Evolutionary conservation across 352 stramenopile genomes (phyloP).

Genomic region (Globisporangium mamillatum): DNA sequence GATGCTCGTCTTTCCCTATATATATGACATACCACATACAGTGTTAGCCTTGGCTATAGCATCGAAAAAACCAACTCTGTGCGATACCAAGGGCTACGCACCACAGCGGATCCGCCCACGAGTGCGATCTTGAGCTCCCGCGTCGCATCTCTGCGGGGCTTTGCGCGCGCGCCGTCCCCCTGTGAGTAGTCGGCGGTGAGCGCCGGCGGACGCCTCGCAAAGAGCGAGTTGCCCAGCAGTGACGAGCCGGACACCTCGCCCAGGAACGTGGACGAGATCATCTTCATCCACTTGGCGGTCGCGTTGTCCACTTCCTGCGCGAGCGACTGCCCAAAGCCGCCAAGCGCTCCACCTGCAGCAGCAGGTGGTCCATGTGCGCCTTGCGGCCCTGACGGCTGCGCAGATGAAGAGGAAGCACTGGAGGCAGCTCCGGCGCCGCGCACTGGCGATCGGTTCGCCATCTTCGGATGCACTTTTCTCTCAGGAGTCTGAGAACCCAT

Average conservation of each 20-base stretch:
- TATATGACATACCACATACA: not conserved
- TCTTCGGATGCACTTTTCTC: not conserved
- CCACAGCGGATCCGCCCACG: slow-evolving; percentile 72
- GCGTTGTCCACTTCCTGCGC: slow-evolving; percentile 38
- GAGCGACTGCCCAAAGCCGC: slow-evolving; percentile 20
- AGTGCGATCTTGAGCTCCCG: slow-evolving; percentile 82
- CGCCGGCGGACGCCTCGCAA: slow-evolving; percentile 11
- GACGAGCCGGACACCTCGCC: slow-evolving; percentile 39
- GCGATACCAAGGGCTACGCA: slow-evolving; percentile 17
- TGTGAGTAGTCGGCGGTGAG: slow-evolving; percentile 15
- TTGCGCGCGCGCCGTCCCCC: not conserved
- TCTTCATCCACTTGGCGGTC: slow-evolving; percentile 76
- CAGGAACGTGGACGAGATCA: slow-evolving; percentile 79
- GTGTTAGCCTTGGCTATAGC: not conserved
- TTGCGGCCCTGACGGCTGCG: not conserved
- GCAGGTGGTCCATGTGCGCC: too few relatives aligned
- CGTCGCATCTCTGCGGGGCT: slow-evolving; percentile 25
- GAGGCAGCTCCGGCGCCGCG: not conserved
- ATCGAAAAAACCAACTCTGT: not conserved
- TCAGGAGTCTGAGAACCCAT: not conserved
- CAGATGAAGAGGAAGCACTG: not conserved
- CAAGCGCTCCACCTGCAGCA: slow-evolving; percentile 7
- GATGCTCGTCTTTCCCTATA: slow-evolving; percentile 81
- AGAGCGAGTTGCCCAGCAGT: slow-evolving; percentile 38
- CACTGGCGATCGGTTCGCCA: not conserved